These are phyloP conservation scores for Pouteria glomerata DNA, from an alignment of 148 eudicot genomes.

Conservation along the genomic window DNA sequence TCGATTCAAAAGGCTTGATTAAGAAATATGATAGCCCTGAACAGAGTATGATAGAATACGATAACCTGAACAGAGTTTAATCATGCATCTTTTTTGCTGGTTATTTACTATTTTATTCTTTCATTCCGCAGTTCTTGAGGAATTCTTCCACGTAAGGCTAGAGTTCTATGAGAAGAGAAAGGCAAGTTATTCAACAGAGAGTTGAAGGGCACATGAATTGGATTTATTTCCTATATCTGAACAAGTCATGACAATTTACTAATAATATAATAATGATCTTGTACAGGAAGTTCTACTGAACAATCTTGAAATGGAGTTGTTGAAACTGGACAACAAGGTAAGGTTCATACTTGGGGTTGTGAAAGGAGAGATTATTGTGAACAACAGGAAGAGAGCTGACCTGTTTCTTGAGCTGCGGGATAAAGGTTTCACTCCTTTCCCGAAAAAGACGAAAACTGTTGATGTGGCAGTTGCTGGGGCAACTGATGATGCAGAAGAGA, in stretches of 20 bases:
- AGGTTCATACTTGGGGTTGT: conserved; percentile 85
- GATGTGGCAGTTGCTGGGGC: conserved; percentile 56
- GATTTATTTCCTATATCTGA: neutral
- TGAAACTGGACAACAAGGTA: conserved; percentile 66
- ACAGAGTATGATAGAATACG: conserved; percentile 47
- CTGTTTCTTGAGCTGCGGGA: conserved; percentile 61
- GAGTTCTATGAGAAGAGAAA: conserved; percentile 63
- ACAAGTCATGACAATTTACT: neutral
- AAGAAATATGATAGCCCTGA: conserved; percentile 82
- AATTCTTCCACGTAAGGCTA: conserved; percentile 62
- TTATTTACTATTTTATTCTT: neutral
- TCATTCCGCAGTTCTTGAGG: conserved; percentile 66
- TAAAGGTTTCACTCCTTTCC: conserved; percentile 78
- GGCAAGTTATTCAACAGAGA: conserved; percentile 30
- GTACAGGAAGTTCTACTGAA: conserved; percentile 49
- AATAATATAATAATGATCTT: neutral
- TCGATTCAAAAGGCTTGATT: conserved; percentile 67
- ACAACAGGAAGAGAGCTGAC: conserved; percentile 79
- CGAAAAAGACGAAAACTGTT: conserved; percentile 40
- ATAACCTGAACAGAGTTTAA: neutral
- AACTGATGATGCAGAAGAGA: conserved; percentile 41
- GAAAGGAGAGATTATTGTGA: conserved; percentile 69
- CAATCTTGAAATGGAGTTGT: conserved; percentile 52
- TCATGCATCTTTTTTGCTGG: neutral
- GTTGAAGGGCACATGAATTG: neutral